phyloP scores from a whole-genome alignment of 1,284 basidiomycete genomes.

The Porogramme epimiltina region DNA sequence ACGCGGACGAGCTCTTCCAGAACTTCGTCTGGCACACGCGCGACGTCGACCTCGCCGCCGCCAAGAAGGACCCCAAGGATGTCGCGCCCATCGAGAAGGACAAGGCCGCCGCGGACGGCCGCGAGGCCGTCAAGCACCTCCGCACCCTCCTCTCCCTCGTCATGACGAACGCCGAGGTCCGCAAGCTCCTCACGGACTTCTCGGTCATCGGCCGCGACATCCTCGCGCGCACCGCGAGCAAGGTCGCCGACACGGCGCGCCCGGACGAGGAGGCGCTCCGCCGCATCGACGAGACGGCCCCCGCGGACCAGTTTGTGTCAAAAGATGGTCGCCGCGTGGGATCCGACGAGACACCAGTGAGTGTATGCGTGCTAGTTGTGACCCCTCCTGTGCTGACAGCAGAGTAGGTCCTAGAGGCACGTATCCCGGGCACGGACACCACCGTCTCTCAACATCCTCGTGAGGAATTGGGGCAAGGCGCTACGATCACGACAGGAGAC shows the following conservation, averaged over 20 bases:
- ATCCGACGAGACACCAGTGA: constrained; percentile 33
- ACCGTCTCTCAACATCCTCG: constrained; percentile 49
- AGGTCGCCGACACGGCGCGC: constrained; percentile 72
- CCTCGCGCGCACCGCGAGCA: constrained; percentile 75
- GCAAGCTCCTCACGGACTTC: constrained; percentile 86
- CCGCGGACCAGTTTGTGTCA: constrained; percentile 59
- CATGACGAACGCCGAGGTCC: constrained; percentile 89
- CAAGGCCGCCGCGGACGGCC: constrained; percentile 60
- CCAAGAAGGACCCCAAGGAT: constrained; percentile 46
- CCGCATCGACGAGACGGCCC: constrained; percentile 71
- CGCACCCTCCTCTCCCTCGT: constrained; percentile 83
- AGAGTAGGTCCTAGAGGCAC: constrained; percentile 45
- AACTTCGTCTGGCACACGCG: constrained; percentile 82
- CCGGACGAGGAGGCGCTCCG: constrained; percentile 69
- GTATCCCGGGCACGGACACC: constrained; percentile 46
- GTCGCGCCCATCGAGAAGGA: constrained; percentile 53
- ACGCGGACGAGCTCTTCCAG: constrained; percentile 88
- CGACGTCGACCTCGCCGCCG: constrained; percentile 48
- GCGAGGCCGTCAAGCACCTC: constrained; percentile 77
- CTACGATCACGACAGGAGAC: constrained; percentile 30
- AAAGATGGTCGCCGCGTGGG: constrained; percentile 49
- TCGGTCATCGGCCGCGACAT: constrained; percentile 86
- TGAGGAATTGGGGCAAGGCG: constrained; percentile 30
- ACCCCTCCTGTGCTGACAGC: not conserved
- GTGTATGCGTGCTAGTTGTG: constrained; percentile 9